Base-by-base conservation (phyloP, 371 early-diverging fungal species). In the Mortierella sp. region DNA sequence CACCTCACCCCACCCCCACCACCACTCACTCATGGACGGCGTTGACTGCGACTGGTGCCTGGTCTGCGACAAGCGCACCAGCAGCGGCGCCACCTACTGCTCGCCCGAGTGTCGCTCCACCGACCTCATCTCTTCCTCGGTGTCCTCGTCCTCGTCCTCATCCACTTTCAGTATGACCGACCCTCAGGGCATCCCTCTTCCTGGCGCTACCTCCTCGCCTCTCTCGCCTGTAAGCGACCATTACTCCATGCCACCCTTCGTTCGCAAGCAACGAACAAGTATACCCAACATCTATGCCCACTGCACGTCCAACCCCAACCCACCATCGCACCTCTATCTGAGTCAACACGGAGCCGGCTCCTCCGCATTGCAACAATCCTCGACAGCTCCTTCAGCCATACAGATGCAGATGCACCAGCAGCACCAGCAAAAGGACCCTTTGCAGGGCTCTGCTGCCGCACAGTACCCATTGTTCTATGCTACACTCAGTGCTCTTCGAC, bases 21-120 rank as follows among this genome's bases (percentile, higher is more conserved):
- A 1, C 14, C 17, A 31, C 34, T 31, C 2, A n/a, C 19, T 31
- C 34, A 74, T 74, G 74, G 74, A 74, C 29, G 74, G 67, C 46
- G 67, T 74, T 39, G 74, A 74, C 64, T 67, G 67, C 68, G 74
- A 74, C 68, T 74, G 74, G 74, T 74, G 74, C 63, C 64, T 74
- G 68, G 74, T 74, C 22, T 74, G 74, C 44, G 74, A 74, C 31
- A 74, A 74, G 31, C 67, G 67, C 52, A 74, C 74, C 48, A 54
- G 49, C 40, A 67, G 60, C 21, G 74, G 68, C 4, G 68, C 67
- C 2, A 51, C 68, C 52, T 74, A 74, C 46, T 74, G 74, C 53
- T 74, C 74, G 19, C 29, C 63, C 44, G 74, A 74, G 50, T 74
- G 74, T 39, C 74, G 64, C 34, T 74, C 74, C 44, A 45, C 63